Evolutionary conservation across 2,329 filamentous ascomycete species (phyloP).

Genomic region (Sarocladium strictum): DNA sequence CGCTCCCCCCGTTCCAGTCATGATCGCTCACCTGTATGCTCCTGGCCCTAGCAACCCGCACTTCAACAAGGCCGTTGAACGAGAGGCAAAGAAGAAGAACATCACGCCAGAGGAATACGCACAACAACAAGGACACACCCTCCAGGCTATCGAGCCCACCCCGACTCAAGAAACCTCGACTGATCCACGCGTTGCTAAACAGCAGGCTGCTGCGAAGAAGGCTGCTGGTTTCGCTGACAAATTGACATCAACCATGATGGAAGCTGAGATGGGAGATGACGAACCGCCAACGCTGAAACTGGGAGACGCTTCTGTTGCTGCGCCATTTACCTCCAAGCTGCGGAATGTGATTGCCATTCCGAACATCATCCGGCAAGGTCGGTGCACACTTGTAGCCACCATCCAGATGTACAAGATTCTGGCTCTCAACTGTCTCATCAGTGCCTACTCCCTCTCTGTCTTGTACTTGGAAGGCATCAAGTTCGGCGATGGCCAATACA

Average conservation of each 20-base stretch:
- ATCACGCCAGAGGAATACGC: slow-evolving; percentile 54
- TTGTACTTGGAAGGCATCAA: slow-evolving; percentile 98
- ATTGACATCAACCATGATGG: slow-evolving; percentile 82
- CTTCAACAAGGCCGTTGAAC: slow-evolving; percentile 84
- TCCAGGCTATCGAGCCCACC: slow-evolving; percentile 62
- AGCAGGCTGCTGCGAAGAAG: slow-evolving; percentile 62
- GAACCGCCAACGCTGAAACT: slow-evolving; percentile 96
- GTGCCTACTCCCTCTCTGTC: slow-evolving; percentile 92
- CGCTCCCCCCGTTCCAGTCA: slow-evolving; percentile 79
- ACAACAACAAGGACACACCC: slow-evolving; percentile 43
- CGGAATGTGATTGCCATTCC: slow-evolving; percentile 95
- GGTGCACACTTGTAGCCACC: slow-evolving; percentile 94
- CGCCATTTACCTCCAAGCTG: slow-evolving; percentile 95
- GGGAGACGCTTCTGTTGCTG: slow-evolving; percentile 93
- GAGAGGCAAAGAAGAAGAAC: slow-evolving; percentile 76
- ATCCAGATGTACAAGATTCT: slow-evolving; percentile 99
- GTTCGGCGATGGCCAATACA: slow-evolving; percentile 96
- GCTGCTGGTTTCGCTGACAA: slow-evolving; percentile 79
- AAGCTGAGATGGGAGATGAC: slow-evolving; percentile 77
- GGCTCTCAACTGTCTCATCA: slow-evolving; percentile 94
- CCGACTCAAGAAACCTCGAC: slow-evolving; percentile 35
- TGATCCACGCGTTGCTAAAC: slow-evolving; percentile 11
- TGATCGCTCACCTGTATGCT: slow-evolving; percentile 92
- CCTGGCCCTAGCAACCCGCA: slow-evolving; percentile 89
- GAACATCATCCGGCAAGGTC: slow-evolving; percentile 96